A percentile compares a stretch with the other conserved stretches of the same genome.
Evolutionary conservation across 768 basidiomycete species (phyloP).

Genomic region (Boletus subparvulus): DNA sequence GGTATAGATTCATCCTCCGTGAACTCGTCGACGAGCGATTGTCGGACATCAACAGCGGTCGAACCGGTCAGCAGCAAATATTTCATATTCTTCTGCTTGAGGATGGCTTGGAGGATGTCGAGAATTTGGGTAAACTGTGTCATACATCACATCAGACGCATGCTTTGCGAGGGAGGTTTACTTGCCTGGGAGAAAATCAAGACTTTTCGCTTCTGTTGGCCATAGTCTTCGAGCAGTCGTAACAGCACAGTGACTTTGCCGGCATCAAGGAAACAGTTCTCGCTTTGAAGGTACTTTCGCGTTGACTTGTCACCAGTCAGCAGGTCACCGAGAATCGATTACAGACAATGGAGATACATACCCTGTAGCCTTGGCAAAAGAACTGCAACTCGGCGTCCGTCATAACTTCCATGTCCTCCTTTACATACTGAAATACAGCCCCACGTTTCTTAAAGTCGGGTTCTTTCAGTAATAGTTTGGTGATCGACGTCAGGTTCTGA

Average conservation of each 20-base stretch:
- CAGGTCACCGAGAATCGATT: not conserved
- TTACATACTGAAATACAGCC: conserved; percentile 78
- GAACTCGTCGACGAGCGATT: conserved; percentile 93
- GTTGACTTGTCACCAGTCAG: conserved; percentile 50
- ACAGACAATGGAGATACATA: conserved; percentile 26
- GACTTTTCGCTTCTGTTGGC: conserved; percentile 70
- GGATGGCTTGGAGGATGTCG: conserved; percentile 84
- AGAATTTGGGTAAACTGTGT: conserved; percentile 90
- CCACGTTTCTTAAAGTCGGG: conserved; percentile 86
- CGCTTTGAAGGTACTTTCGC: conserved; percentile 69
- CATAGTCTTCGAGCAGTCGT: conserved; percentile 67
- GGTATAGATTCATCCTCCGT: conserved; percentile 79
- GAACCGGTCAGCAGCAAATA: conserved; percentile 88
- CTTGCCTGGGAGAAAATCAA: conserved; percentile 93
- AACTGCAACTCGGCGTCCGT: conserved; percentile 93
- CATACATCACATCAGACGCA: not conserved
- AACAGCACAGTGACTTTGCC: conserved; percentile 83
- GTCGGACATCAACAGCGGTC: conserved; percentile 91
- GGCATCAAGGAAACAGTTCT: conserved; percentile 77
- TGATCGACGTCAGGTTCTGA: conserved; percentile 66
- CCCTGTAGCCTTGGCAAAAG: conserved; percentile 86
- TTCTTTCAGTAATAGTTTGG: conserved; percentile 85
- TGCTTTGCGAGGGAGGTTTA: not conserved
- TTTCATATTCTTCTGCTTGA: conserved; percentile 68
- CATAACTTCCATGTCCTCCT: conserved; percentile 99